These are phyloP conservation scores for Brassica napus DNA, from an alignment of 345 rosid species.

Conservation along the genomic window DNA sequence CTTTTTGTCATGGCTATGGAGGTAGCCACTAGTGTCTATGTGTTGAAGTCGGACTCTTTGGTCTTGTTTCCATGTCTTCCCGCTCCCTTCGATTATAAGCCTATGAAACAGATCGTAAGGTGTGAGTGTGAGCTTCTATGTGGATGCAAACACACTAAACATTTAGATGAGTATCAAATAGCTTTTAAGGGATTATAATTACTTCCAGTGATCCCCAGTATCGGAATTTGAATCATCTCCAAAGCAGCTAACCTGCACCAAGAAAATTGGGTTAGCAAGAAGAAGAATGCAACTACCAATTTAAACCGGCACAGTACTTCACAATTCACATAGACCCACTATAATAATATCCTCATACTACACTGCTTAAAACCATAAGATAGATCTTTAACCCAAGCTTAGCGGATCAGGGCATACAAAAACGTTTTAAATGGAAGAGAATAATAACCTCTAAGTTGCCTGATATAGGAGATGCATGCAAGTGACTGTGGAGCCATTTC, in stretches of 20 bases:
- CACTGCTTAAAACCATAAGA: background rate
- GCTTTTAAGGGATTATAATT: slow-evolving; percentile 24
- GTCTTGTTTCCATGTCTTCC: slow-evolving; percentile 93
- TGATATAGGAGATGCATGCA: slow-evolving; percentile 92
- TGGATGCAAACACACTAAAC: slow-evolving; percentile 1
- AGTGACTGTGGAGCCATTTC: slow-evolving; percentile 94
- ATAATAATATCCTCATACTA: background rate
- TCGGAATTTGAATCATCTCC: slow-evolving; percentile 93
- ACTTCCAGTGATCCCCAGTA: slow-evolving; percentile 98
- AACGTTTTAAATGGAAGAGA: background rate
- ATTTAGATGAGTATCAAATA: slow-evolving; percentile 9
- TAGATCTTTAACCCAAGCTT: background rate
- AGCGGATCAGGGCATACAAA: background rate
- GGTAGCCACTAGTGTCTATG: slow-evolving; percentile 88
- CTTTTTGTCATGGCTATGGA: slow-evolving; percentile 97
- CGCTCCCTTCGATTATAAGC: slow-evolving; percentile 86
- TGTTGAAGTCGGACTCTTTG: slow-evolving; percentile 93
- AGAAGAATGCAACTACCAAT: background rate
- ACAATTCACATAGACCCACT: background rate
- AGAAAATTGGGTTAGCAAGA: background rate
- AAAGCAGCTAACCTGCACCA: slow-evolving; percentile 85
- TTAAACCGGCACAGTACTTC: background rate
- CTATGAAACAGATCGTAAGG: slow-evolving; percentile 41
- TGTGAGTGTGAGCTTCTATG: slow-evolving; percentile 19
- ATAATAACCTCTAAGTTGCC: slow-evolving; percentile 89